phyloP scores from a whole-genome alignment of 768 basidiomycete species.

The Fomitopsis pulvina region DNA sequence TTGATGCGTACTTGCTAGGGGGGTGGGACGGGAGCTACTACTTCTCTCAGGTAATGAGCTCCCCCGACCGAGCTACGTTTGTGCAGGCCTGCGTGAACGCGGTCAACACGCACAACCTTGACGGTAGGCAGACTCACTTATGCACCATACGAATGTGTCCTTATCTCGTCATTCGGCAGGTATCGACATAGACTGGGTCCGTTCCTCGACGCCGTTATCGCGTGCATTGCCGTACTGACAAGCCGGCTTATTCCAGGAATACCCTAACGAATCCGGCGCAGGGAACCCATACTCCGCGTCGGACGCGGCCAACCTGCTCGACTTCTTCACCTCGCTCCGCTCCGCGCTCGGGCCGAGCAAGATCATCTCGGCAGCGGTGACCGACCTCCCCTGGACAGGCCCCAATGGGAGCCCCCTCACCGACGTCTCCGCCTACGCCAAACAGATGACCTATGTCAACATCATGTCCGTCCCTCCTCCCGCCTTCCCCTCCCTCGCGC shows the following conservation, averaged over 20 bases:
- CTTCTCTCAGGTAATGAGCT: constrained; percentile 51
- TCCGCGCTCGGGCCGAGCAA: constrained; percentile 49
- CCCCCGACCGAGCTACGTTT: constrained; percentile 48
- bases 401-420: constrained; percentile 53
- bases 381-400: constrained; percentile 64
- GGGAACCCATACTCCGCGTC: constrained; percentile 54
- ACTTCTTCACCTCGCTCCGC: constrained; percentile 53
- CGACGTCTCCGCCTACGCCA: constrained; percentile 60
- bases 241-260: constrained; percentile 51
- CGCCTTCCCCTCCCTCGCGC: not conserved
- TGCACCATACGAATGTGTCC: not conserved
- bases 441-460: constrained; percentile 57
- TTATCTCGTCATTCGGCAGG: constrained; percentile 13
- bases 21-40: constrained; percentile 67
- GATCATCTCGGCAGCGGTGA: constrained; percentile 63
- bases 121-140: constrained; percentile 32
- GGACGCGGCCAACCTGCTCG: constrained; percentile 60
- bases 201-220: not conserved
- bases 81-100: constrained; percentile 46
- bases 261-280: constrained; percentile 57
- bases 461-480: constrained; percentile 43
- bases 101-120: constrained; percentile 54
- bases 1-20: constrained; percentile 23
- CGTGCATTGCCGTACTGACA: not conserved
- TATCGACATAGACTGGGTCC: constrained; percentile 59